These are phyloP conservation scores for Hypseocharis bilobata DNA, from an alignment of 441 rosid genomes.

Conservation along the genomic window DNA sequence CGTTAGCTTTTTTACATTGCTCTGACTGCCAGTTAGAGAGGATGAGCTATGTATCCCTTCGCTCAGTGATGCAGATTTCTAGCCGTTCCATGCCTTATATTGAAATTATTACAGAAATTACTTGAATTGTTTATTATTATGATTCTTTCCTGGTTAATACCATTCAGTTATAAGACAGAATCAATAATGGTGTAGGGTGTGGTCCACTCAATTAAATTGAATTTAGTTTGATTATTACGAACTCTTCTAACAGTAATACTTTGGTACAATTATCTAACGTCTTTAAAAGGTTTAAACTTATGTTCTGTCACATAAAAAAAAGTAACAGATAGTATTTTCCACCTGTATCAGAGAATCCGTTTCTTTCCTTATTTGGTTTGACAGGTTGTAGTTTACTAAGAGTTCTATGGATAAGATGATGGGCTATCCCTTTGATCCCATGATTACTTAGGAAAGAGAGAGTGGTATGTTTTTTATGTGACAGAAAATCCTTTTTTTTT, in stretches of 20 bases:
- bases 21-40: background rate
- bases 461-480: too few relatives aligned
- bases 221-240: background rate
- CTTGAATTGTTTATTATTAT: too few relatives aligned
- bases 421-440: too few relatives aligned
- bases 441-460: too few relatives aligned
- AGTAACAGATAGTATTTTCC: background rate
- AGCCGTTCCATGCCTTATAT: too few relatives aligned
- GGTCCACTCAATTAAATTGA: too few relatives aligned
- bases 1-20: background rate
- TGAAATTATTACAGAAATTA: too few relatives aligned
- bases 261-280: background rate
- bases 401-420: slow-evolving; percentile 75
- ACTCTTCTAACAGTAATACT: background rate
- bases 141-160: background rate
- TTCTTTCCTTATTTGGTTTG: slow-evolving; percentile 12
- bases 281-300: background rate
- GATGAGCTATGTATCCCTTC: too few relatives aligned
- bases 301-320: background rate
- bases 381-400: slow-evolving; percentile 65
- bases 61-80: too few relatives aligned
- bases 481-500: too few relatives aligned
- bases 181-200: too few relatives aligned
- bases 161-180: background rate
- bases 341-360: background rate